phyloP scores from a whole-genome alignment of 495 filamentous ascomycete species.

The Entonaema liquescens region DNA sequence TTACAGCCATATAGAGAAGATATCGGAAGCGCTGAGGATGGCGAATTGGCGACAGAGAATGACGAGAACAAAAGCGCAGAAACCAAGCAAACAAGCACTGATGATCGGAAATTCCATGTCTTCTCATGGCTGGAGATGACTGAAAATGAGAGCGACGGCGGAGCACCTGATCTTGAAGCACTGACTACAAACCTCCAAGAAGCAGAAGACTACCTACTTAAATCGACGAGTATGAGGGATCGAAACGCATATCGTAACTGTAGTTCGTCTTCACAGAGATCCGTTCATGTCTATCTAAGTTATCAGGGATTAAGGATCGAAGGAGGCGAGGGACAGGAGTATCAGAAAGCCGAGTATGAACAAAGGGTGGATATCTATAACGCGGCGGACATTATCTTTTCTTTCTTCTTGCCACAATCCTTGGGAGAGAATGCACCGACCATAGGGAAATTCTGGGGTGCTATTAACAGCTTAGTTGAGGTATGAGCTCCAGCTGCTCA shows the following conservation, averaged over 20 bases:
- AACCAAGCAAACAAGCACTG: not conserved
- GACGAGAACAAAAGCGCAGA: not conserved
- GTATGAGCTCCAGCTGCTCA: conserved; percentile 21
- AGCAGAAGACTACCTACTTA: conserved; percentile 26
- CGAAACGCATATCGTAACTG: conserved; percentile 30
- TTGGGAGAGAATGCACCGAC: conserved; percentile 33
- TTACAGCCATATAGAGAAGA: not conserved
- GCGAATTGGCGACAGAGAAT: not conserved
- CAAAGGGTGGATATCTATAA: conserved; percentile 45
- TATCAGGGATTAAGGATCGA: conserved; percentile 21
- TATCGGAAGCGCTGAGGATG: not conserved
- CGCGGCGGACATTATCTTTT: conserved; percentile 45
- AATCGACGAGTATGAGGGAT: conserved; percentile 28
- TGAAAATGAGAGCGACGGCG: not conserved
- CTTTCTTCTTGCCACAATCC: conserved; percentile 47
- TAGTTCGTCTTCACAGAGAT: conserved; percentile 8
- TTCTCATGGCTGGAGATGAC: conserved; percentile 36
- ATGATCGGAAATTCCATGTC: conserved; percentile 35
- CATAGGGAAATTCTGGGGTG: conserved; percentile 50
- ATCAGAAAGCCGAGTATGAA: conserved; percentile 33
- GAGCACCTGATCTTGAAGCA: conserved; percentile 1
- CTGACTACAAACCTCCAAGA: conserved; percentile 26
- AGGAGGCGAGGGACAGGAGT: conserved; percentile 11
- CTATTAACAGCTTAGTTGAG: conserved; percentile 38
- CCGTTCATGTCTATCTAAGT: conserved; percentile 21